Base-by-base conservation (phyloP, 73 alveolate genomes). In the Paramecium tetraurelia region DNA sequence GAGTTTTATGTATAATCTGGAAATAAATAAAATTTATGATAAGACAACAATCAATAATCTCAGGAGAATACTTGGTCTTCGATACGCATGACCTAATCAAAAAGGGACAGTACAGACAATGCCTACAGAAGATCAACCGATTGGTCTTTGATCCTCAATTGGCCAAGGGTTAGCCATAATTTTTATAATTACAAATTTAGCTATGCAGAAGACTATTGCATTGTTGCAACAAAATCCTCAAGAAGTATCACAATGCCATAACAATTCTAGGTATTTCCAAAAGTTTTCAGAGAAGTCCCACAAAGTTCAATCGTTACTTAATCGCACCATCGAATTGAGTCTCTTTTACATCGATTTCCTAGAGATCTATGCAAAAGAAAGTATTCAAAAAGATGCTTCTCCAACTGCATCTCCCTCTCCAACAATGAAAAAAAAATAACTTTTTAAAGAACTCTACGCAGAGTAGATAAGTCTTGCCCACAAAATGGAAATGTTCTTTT, bases 51-150 rank as follows among this genome's bases (percentile, higher is more conserved):
- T 38, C 58, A 38, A 41, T 75, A 9, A 75, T 35, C 4, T 35
- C 87, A 35, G 87, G 87, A 75, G 87, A 75, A 75, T 75, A 75
- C 68, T 75, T 75, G 18, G 59, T 75, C 8, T 35, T 38, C 8
- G 87, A 75, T n/a, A 22, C 87, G 6, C 7, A 12, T n/a, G 68
- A 75, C n/a, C 21, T 38, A 38, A 35, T 75, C 14, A 75, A 75
- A 38, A 75, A 75, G 29, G 87, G 41, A 16, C 18, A 75, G n/a
- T 75, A 75, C n/a, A 75, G 35, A 35, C 20, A 75, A 75, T 75
- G 87, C 87, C 10, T 75, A 21, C 20, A 75, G 40, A 38, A 38
- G 33, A 35, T 75, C n/a, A 75, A 75, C n/a, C 36, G 68, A 38
- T 21, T 41, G 18, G 33, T 75, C 36, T 38, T 35, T 41, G 36